Evolutionary conservation across 352 stramenopile species (phyloP).

Genomic region (Pythium folliculosum): DNA sequence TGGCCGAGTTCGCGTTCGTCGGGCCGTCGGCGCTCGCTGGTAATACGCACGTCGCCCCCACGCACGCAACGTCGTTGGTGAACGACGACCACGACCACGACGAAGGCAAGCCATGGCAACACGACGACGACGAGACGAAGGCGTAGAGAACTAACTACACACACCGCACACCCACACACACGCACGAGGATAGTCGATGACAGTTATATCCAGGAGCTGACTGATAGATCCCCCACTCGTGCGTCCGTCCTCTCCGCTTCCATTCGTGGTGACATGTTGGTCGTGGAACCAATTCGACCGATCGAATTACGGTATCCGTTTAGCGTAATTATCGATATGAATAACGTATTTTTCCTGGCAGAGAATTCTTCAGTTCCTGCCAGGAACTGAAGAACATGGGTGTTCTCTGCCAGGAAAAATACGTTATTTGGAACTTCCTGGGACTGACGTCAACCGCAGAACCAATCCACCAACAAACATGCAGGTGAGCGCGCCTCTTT

Average conservation of each 20-base stretch:
- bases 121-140: conserved; percentile 34
- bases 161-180: no score
- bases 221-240: no score
- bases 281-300: not conserved
- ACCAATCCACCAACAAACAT: no score
- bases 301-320: not conserved
- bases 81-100: conserved; percentile 4
- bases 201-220: no score
- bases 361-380: no score
- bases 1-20: conserved; percentile 84
- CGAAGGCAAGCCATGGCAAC: not conserved
- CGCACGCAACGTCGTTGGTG: not conserved
- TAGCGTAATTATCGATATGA: not conserved
- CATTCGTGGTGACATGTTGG: not conserved
- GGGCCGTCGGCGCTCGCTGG: conserved; percentile 5
- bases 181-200: no score
- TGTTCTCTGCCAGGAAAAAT: no score
- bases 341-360: no score
- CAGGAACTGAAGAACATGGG: no score
- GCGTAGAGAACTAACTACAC: conserved; percentile 2
- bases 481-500: conserved; percentile 4
- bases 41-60: not conserved
- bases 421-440: no score
- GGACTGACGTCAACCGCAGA: conserved; percentile 8
- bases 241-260: no score